These are phyloP conservation scores for Vitis hybrid DNA, from an alignment of 177 flowering plant species.

Conservation along the genomic window DNA sequence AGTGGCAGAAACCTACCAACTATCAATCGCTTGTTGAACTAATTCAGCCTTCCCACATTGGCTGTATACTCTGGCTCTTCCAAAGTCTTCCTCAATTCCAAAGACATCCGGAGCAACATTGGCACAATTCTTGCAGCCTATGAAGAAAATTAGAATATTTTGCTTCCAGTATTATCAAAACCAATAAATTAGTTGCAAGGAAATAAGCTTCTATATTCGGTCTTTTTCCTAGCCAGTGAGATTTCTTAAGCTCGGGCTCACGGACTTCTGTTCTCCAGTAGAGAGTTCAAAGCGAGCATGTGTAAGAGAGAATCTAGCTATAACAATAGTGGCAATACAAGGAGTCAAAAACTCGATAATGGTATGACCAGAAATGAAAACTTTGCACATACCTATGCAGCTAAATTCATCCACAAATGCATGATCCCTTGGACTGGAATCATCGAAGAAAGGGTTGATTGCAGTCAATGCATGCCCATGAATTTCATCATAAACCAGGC, in stretches of 20 bases:
- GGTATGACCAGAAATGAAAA: not conserved
- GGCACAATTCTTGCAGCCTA: constrained; percentile 97
- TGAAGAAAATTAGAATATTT: not conserved
- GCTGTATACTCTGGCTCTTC: constrained; percentile 83
- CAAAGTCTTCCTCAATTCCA: constrained; percentile 90
- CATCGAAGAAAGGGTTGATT: constrained; percentile 85
- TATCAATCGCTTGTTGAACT: constrained; percentile 90
- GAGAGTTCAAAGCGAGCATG: too few species aligned
- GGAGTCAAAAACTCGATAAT: not conserved
- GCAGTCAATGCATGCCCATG: constrained; percentile 91
- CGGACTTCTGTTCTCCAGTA: too few species aligned
- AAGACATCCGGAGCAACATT: constrained; percentile 74
- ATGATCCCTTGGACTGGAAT: constrained; percentile 70
- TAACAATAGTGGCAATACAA: not conserved
- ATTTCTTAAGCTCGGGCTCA: too few species aligned
- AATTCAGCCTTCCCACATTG: constrained; percentile 62
- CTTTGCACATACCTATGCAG: constrained; percentile 74
- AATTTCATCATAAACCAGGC: constrained; percentile 94
- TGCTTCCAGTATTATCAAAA: not conserved
- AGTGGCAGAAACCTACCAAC: constrained; percentile 54
- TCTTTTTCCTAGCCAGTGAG: too few species aligned
- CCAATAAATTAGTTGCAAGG: not conserved
- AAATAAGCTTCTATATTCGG: not conserved
- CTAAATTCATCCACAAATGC: constrained; percentile 93
- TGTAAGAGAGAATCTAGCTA: too few species aligned